Evolutionary conservation across 2,329 filamentous ascomycete genomes (phyloP).

Genomic region (Cercospora sp.): DNA sequence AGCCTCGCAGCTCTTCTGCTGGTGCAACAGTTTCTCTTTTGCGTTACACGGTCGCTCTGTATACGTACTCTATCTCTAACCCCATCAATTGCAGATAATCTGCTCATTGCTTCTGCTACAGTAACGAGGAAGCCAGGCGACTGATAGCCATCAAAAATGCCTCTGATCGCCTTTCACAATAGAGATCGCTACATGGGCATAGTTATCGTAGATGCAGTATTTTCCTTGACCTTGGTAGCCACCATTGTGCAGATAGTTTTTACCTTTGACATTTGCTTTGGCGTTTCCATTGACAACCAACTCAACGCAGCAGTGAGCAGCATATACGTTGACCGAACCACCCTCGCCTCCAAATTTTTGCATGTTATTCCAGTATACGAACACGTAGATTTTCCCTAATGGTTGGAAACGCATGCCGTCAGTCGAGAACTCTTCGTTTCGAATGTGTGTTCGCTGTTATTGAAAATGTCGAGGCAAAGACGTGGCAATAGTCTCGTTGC

Average conservation of each 20-base stretch:
- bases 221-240: background rate
- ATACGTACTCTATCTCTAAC: background rate
- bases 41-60: background rate
- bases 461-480: background rate
- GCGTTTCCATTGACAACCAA: background rate
- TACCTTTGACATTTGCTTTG: background rate
- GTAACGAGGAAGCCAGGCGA: no score
- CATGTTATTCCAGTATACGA: background rate
- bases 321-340: background rate
- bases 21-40: background rate
- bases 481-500: no score
- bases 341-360: background rate
- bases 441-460: background rate
- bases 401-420: background rate
- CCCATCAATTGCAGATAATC: background rate
- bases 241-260: background rate
- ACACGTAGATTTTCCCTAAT: background rate
- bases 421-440: background rate
- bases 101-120: background rate
- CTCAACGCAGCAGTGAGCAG: background rate
- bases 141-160: background rate
- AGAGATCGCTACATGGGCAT: background rate
- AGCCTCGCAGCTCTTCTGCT: background rate
- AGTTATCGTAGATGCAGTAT: background rate
- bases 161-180: background rate